Percentiles rank a stretch among this genome's conserved stretches.
phyloP scores from a whole-genome alignment of 495 filamentous ascomycete genomes.

The Aspergillus leporis region DNA sequence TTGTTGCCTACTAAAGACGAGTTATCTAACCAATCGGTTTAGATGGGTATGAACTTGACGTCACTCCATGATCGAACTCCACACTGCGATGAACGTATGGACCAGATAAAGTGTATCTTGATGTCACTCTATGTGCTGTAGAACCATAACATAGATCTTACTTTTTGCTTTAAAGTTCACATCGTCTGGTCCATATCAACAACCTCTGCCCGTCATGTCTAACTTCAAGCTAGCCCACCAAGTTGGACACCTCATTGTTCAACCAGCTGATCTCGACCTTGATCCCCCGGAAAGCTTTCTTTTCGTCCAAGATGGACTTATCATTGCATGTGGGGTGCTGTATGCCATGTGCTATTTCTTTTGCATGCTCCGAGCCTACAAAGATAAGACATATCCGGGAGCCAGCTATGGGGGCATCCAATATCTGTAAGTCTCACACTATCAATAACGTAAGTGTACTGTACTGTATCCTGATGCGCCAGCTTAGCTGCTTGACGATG shows the following conservation, averaged over 20 bases:
- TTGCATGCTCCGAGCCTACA: slow-evolving; percentile 14
- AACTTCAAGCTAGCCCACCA: slow-evolving; percentile 14
- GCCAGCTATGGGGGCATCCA: slow-evolving; percentile 10
- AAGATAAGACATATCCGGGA: slow-evolving; percentile 16
- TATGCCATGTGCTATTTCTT: slow-evolving; percentile 22
- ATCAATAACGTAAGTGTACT: neutral
- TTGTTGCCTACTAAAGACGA: neutral
- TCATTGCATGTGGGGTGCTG: slow-evolving; percentile 22
- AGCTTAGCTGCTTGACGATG: slow-evolving; percentile 16
- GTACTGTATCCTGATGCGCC: neutral
- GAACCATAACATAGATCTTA: neutral
- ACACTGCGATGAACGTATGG: neutral
- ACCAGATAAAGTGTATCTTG: neutral
- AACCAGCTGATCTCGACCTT: slow-evolving; percentile 15
- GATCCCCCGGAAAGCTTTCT: slow-evolving; percentile 24
- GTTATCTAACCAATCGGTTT: neutral
- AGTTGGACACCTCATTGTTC: slow-evolving; percentile 17
- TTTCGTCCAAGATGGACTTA: slow-evolving; percentile 23
- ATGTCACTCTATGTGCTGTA: neutral
- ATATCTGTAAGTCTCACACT: slow-evolving; percentile 10
- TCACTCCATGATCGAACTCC: neutral
- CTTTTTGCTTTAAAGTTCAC: neutral
- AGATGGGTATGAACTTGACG: neutral
- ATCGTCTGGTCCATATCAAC: neutral
- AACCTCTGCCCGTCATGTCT: slow-evolving; percentile 1